Base-by-base conservation (phyloP, 495 filamentous ascomycete genomes). In the Penicillium canescens region DNA sequence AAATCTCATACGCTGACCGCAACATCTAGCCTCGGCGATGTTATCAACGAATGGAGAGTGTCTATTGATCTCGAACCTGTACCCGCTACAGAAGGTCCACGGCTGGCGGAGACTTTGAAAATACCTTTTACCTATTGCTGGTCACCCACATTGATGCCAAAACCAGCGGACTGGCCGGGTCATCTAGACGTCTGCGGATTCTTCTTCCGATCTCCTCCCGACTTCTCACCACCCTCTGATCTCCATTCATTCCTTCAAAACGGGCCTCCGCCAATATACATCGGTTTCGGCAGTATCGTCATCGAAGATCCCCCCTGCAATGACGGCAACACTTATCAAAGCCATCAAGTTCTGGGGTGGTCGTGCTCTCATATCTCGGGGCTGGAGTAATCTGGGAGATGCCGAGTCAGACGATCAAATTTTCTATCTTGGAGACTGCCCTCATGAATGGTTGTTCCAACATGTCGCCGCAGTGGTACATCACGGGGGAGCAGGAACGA, bases 231-330 rank as follows among this genome's bases (percentile, higher is more conserved):
- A 4, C 60, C 62, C 4, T 49, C 69, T 11, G 75, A 80, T n/a
- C 66, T 85, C 33, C 57, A 56, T 4, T 63, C 55, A 4, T 84
- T 85, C 55, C 72, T 86, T 1, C 54, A 70, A 18, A 61, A 58
- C n/a, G 80, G 80, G 0, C 74, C 78, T 8, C 67, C 76, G 3
- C 82, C 82, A 6, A 68, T 86, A 0, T 87, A 86, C 50, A 80
- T 87, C 37, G 84, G 84, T 6, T 87, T 87, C 56, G 84, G 84
- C 4, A 78, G 73, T 10, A 86, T 87, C 45, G 82, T 85, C 0
- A 69, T 86, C 3, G 81, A 85, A 34, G 74, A 86, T 56, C 78
- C 82, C 82, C 0, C 66, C 79, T 40, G 63, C 55, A 10, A 69
- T 86, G 62, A 82, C 75, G 1, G 49, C 63, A 0, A 64, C 78